A percentile compares a stretch with the other conserved stretches of the same genome.
Evolutionary conservation across 441 rosid genomes (phyloP).

Genomic region (Brassica hybrid): DNA sequence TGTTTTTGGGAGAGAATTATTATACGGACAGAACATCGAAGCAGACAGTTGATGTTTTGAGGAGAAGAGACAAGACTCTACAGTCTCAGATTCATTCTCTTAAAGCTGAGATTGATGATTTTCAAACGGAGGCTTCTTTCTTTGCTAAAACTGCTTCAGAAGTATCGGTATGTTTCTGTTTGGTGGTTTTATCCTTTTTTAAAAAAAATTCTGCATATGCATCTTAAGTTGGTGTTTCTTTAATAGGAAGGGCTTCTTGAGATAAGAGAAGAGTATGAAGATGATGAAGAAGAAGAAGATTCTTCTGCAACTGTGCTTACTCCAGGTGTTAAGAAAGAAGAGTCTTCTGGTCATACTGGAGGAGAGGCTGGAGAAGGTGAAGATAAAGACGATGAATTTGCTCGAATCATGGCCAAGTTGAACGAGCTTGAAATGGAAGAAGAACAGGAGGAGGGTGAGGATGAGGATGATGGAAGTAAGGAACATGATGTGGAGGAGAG

Average conservation of each 20-base stretch:
- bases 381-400: conserved; percentile 71
- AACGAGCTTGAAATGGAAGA: conserved; percentile 91
- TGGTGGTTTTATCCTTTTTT: background rate
- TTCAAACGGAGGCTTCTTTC: conserved; percentile 78
- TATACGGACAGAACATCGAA: conserved; percentile 78
- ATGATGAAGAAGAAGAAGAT: conserved; percentile 44
- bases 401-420: conserved; percentile 70
- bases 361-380: conserved; percentile 44
- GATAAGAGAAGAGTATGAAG: conserved; percentile 79
- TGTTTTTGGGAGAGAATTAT: conserved; percentile 84
- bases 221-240: background rate
- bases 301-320: conserved; percentile 35
- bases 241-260: conserved; percentile 87
- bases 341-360: conserved; percentile 36
- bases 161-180: conserved; percentile 57
- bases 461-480: conserved; percentile 40
- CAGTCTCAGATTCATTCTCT: conserved; percentile 65
- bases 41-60: conserved; percentile 78
- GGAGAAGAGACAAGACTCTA: conserved; percentile 76
- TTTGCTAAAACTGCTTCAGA: conserved; percentile 80
- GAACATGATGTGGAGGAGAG: conserved; percentile 46
- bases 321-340: conserved; percentile 40
- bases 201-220: background rate
- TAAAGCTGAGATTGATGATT: conserved; percentile 72
- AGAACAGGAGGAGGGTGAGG: conserved; percentile 61